Percentiles rank a stretch among this genome's conserved stretches.
Evolutionary conservation across 2,329 filamentous ascomycete genomes (phyloP).

Genomic region (Thelonectria discophora): DNA sequence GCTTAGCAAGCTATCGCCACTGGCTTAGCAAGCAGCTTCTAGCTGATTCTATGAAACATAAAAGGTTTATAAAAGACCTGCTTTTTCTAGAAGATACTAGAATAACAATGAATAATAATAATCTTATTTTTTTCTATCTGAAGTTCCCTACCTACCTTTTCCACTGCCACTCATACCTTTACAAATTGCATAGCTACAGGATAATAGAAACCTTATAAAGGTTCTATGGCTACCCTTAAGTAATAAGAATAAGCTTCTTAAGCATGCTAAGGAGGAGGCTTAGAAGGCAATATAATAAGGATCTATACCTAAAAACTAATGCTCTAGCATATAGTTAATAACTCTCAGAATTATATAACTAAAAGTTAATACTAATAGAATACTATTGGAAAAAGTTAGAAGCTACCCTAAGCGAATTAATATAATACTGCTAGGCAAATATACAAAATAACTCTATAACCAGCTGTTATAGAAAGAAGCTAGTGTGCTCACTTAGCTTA

Average conservation of each 20-base stretch:
- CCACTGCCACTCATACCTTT: too few relatives aligned
- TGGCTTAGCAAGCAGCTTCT: too few relatives aligned
- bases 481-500: neutral
- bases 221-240: neutral
- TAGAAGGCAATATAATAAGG: neutral
- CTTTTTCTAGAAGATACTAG: too few relatives aligned
- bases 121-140: too few relatives aligned
- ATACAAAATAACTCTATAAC: neutral
- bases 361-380: neutral
- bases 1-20: too few relatives aligned
- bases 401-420: neutral
- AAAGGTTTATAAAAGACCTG: too few relatives aligned
- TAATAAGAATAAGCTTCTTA: neutral
- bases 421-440: neutral
- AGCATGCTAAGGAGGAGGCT: neutral
- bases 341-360: neutral
- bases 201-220: neutral
- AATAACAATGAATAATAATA: too few relatives aligned
- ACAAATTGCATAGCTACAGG: neutral
- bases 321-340: neutral
- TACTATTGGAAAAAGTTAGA: neutral
- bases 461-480: neutral
- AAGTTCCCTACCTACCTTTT: too few relatives aligned
- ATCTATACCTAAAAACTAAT: neutral
- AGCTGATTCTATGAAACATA: too few relatives aligned